A percentile compares a stretch with the other conserved stretches of the same genome.
phyloP scores from a whole-genome alignment of 305 asterid genomes.

The Plantago rigida region DNA sequence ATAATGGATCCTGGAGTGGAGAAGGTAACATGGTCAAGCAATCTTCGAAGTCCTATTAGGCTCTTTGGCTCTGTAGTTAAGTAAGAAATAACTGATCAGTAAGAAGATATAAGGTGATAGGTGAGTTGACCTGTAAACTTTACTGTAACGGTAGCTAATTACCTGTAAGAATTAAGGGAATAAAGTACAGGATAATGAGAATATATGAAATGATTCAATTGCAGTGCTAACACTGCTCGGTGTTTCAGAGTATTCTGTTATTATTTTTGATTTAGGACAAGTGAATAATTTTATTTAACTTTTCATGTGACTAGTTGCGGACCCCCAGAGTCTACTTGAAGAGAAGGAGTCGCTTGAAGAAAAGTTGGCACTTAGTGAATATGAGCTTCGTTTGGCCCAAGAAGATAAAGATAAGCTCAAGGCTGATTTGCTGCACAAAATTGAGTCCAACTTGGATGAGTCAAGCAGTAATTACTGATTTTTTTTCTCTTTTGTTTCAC shows the following conservation, averaged over 20 bases:
- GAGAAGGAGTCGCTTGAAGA: constrained; percentile 82
- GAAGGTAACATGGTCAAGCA: not conserved
- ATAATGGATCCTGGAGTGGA: constrained; percentile 8
- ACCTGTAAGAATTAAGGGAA: not conserved
- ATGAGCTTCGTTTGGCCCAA: constrained; percentile 93
- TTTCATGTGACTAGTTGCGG: constrained; percentile 55
- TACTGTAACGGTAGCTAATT: not conserved
- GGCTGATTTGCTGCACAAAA: constrained; percentile 64
- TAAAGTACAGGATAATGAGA: not conserved
- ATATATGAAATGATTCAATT: not conserved
- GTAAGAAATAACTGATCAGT: no score
- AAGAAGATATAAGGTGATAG: not conserved
- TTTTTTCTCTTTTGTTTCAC: constrained; percentile 19
- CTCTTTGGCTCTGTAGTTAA: no score
- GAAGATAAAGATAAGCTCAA: constrained; percentile 75
- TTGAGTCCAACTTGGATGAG: constrained; percentile 40
- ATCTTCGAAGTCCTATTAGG: not conserved
- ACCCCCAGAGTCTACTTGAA: constrained; percentile 86
- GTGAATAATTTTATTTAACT: not conserved
- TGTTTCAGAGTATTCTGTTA: not conserved
- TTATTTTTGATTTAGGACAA: constrained; percentile 1
- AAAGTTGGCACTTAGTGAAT: constrained; percentile 77
- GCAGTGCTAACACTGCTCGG: not conserved
- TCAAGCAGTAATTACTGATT: constrained; percentile 37
- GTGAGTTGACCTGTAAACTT: not conserved